Conservation (phyloP, 352 stramenopile species). For the Phytophthora megakarya region DNA sequence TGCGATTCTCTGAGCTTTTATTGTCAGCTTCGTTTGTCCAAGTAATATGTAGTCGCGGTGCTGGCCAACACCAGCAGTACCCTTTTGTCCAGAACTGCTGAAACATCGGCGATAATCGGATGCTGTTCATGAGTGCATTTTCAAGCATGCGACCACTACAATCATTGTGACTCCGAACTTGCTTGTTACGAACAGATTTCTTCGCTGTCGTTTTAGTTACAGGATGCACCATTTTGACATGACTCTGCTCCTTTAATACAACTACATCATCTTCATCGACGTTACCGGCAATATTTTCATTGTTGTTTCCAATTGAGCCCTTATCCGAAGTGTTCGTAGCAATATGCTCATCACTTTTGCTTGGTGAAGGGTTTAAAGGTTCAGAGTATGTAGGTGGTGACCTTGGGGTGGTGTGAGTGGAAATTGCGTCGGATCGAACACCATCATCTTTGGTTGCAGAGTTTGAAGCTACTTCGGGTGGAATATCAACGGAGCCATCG, state of each 20-base stretch:
- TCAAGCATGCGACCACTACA: conserved; percentile 6
- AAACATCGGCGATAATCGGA: conserved; percentile 55
- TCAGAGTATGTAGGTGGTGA: background rate
- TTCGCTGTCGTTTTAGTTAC: conserved; percentile 9
- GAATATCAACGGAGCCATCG: background rate
- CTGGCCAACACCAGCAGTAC: conserved; percentile 56
- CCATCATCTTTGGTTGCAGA: background rate
- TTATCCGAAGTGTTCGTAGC: background rate
- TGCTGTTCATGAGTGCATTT: conserved; percentile 37
- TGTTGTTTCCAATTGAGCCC: background rate
- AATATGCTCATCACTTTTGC: background rate
- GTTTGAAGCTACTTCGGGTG: background rate
- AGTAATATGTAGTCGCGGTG: conserved; percentile 29
- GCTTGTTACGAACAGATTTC: background rate
- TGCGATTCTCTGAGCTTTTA: background rate
- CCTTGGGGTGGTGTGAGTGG: background rate
- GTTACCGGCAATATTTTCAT: background rate
- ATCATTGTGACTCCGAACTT: background rate
- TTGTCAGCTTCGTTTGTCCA: conserved; percentile 22
- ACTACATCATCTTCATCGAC: background rate
- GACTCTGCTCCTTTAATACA: background rate
- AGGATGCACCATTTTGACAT: background rate
- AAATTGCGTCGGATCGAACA: background rate
- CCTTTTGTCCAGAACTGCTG: conserved; percentile 54
- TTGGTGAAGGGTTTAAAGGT: background rate